phyloP scores from a whole-genome alignment of 2,329 filamentous ascomycete genomes.

The Sporothrix luriei region DNA sequence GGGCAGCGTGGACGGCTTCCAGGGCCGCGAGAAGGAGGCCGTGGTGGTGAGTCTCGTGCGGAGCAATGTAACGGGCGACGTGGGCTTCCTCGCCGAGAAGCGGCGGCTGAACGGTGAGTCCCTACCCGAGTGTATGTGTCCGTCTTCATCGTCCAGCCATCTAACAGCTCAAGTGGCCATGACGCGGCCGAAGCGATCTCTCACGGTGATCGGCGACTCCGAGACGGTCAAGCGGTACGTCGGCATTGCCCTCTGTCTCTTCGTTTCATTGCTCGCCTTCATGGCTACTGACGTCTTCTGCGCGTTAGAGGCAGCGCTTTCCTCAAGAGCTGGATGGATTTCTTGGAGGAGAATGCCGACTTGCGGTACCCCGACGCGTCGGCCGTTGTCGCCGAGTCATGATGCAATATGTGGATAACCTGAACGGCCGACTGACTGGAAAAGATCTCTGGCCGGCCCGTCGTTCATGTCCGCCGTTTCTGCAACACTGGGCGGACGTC shows the following conservation, averaged over 20 bases:
- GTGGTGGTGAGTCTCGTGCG: slow-evolving; percentile 91
- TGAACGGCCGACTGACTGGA: neutral
- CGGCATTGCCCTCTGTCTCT: neutral
- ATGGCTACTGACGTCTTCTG: neutral
- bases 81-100: slow-evolving; percentile 92
- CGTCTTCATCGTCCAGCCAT: too few species aligned
- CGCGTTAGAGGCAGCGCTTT: slow-evolving; percentile 74
- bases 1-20: slow-evolving; percentile 94
- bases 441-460: slow-evolving; percentile 7
- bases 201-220: slow-evolving; percentile 90
- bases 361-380: slow-evolving; percentile 78
- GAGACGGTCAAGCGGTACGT: slow-evolving; percentile 80
- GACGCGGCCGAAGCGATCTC: slow-evolving; percentile 87
- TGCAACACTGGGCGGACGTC: too few species aligned
- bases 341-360: slow-evolving; percentile 86
- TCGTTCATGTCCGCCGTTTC: neutral
- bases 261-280: neutral
- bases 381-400: slow-evolving; percentile 39
- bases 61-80: slow-evolving; percentile 82
- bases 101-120: slow-evolving; percentile 78
- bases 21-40: slow-evolving; percentile 95
- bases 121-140: slow-evolving; percentile 36
- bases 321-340: slow-evolving; percentile 87
- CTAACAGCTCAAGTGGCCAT: slow-evolving; percentile 71
- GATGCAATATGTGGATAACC: neutral